Percentiles rank a stretch among this genome's conserved stretches.
phyloP scores from a whole-genome alignment of 2,329 filamentous ascomycete species.

The Trichothecium roseum region DNA sequence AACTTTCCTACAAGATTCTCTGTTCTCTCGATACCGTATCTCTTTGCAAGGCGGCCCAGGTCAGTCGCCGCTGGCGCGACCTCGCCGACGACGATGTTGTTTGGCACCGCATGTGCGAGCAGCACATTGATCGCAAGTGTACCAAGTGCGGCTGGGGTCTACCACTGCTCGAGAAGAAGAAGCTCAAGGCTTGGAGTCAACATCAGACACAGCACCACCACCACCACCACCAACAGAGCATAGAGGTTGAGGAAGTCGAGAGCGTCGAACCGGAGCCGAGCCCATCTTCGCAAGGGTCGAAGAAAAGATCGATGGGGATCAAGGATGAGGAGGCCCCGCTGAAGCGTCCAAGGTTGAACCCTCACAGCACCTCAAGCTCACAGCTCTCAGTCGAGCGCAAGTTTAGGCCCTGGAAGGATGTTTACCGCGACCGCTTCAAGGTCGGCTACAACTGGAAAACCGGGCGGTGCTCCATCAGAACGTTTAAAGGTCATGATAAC shows the following conservation, averaged over 20 bases:
- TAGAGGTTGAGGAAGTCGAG: no score
- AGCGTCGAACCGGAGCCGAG: constrained; percentile 6
- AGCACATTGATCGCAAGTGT: constrained; percentile 89
- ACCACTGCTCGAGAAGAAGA: constrained; percentile 79
- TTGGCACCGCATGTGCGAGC: constrained; percentile 95
- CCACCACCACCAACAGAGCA: constrained; percentile 9
- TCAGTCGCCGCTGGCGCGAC: constrained; percentile 77
- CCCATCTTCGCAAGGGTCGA: constrained; percentile 13
- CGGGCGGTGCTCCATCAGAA: constrained; percentile 73
- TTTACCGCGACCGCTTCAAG: constrained; percentile 91
- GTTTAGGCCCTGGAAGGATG: constrained; percentile 79
- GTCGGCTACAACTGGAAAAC: constrained; percentile 98
- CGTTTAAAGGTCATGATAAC: constrained; percentile 78
- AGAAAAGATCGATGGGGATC: constrained; percentile 20
- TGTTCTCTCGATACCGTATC: constrained; percentile 89
- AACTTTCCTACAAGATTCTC: constrained; percentile 88
- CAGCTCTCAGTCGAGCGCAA: constrained; percentile 33
- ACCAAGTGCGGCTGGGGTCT: constrained; percentile 94
- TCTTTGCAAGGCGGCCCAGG: constrained; percentile 90
- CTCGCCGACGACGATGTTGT: constrained; percentile 96
- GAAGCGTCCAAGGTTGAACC: constrained; percentile 22
- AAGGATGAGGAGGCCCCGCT: constrained; percentile 17
- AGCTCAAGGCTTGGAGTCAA: constrained; percentile 75
- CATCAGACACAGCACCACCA: constrained; percentile 33
- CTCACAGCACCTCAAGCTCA: constrained; percentile 15